Evolutionary conservation across 768 basidiomycete genomes (phyloP).

Genomic region (Naematelia aurantialba): DNA sequence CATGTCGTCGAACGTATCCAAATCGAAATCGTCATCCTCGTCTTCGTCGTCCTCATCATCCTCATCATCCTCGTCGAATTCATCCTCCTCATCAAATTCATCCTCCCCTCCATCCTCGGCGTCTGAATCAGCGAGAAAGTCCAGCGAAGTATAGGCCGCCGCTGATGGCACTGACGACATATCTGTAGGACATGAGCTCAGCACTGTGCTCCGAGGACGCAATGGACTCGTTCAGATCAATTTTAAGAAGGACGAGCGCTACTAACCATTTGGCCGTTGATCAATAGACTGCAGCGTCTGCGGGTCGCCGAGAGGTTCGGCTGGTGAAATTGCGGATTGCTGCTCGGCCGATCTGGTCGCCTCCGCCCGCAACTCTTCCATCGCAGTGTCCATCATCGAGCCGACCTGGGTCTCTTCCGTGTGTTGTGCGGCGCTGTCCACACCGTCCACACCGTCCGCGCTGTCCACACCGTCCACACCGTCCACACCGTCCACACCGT

Average conservation of each 20-base stretch:
- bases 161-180: no score
- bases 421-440: neutral
- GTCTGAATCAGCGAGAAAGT: no score
- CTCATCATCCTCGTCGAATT: conserved; percentile 17
- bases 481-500: neutral
- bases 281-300: no score
- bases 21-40: conserved; percentile 10
- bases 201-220: no score
- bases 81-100: conserved; percentile 17
- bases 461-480: no score
- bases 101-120: conserved; percentile 17
- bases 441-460: neutral
- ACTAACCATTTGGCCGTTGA: no score
- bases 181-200: no score
- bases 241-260: no score
- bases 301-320: neutral
- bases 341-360: neutral
- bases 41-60: conserved; percentile 12
- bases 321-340: neutral
- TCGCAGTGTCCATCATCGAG: neutral
- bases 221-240: no score
- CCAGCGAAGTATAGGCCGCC: no score
- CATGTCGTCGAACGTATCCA: conserved; percentile 28
- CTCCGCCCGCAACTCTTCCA: neutral
- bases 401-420: no score